Conservation (phyloP, 2,329 filamentous ascomycete genomes). For the Sclerotinia glacialis region DNA sequence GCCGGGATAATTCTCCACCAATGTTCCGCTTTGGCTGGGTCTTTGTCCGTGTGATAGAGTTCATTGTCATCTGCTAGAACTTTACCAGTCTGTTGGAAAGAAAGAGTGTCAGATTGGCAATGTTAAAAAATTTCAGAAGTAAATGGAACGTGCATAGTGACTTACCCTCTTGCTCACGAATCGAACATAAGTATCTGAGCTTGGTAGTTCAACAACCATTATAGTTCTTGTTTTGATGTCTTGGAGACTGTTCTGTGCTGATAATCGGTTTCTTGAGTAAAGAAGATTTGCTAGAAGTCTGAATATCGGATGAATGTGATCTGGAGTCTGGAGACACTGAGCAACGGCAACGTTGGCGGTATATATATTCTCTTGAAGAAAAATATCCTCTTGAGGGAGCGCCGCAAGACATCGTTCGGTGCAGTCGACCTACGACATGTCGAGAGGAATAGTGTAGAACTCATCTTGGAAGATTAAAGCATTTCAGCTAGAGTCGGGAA, state of each 20-base stretch:
- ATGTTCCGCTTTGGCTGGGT: background rate
- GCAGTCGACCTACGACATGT: background rate
- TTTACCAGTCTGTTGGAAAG: conserved; percentile 5
- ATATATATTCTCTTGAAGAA: background rate
- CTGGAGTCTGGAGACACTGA: background rate
- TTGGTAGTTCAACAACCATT: conserved; percentile 6
- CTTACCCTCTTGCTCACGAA: conserved; percentile 9
- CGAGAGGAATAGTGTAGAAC: background rate
- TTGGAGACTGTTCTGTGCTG: background rate
- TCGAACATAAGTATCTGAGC: background rate
- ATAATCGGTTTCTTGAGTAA: background rate
- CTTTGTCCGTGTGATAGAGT: conserved; percentile 2
- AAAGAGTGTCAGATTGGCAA: background rate
- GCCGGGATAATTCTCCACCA: conserved; percentile 7
- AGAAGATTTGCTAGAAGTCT: background rate
- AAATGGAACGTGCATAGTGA: background rate
- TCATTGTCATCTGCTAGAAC: background rate
- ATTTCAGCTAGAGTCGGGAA: background rate
- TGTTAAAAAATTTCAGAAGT: background rate
- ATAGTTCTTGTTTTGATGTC: background rate
- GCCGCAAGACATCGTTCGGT: background rate
- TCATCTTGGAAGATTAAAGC: background rate
- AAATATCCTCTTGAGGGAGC: background rate
- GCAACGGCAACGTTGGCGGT: background rate
- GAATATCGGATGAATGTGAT: background rate